Evolutionary conservation across 2,329 filamentous ascomycete genomes (phyloP), one percentile per base, ranked within the genome.

Genomic region (Chlorencoelia australis): DNA sequence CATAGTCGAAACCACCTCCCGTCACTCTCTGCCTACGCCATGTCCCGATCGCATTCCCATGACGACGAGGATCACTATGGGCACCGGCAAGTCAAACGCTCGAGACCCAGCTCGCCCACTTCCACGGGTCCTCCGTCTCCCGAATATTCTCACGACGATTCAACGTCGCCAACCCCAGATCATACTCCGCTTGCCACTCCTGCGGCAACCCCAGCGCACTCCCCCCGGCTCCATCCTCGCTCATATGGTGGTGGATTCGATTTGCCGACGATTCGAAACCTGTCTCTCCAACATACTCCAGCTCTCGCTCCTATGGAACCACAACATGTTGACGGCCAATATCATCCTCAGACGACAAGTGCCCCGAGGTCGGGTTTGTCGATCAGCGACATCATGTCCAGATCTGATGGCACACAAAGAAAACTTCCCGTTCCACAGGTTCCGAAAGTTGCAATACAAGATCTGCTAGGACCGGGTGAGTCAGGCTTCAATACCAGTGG

Each of bases 151-250:
- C 87, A 95, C 63, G n/a, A n/a, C n/a, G 87, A 94, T 61, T 95
- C 89, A 8, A 73, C 89, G 30, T 96, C 89, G 7, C 91, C 89
- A 4, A 98, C 89, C 2, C 91, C 89, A 8, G 89, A 96, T 55
- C 88, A 95, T 66, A 96, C 91, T n/a, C 89, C 89, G n/a, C 77
- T 96, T 38, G 89, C 88, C 18, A 98, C 89, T 4, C 89, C 89
- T 4, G 89, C 88, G 28, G 89, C 88, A 18, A 98, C 89, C 4
- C 89, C 89, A 4, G 89, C 88, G 28, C 91, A 96, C 61, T 95
- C 88, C 13, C 91, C 91, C 34, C 84, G 91, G 28, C 70, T 98
- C 49, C 75, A 88, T 42, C 70, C 96, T 49, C 75, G 88, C 42
- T 85, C 89, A 3, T 68, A 71, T 38, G 67, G 71, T 44, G 70